These are phyloP conservation scores for Helminthosporium solani DNA, from an alignment of 2,329 filamentous ascomycete genomes.

Conservation along the genomic window DNA sequence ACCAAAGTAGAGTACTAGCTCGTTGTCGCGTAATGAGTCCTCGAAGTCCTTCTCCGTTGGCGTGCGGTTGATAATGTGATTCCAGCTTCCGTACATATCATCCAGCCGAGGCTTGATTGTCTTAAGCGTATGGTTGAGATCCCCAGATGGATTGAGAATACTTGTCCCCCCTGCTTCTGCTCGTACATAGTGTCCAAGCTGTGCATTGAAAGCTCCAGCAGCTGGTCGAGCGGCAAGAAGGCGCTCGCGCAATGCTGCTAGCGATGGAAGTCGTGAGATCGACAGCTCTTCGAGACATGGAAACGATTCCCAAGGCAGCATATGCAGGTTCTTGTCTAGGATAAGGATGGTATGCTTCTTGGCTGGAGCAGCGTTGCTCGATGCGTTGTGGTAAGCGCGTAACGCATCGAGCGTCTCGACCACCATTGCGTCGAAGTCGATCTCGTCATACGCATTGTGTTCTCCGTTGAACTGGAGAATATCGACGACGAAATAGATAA, in stretches of 20 bases:
- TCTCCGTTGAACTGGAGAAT: conserved; percentile 97
- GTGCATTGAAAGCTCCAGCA: conserved; percentile 7
- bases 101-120: conserved; percentile 70
- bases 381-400: conserved; percentile 68
- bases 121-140: conserved; percentile 76
- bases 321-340: conserved; percentile 85
- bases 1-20: conserved; percentile 89
- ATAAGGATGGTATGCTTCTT: conserved; percentile 78
- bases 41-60: conserved; percentile 81
- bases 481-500: conserved; percentile 95
- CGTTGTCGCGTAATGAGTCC: conserved; percentile 61
- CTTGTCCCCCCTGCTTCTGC: conserved; percentile 62
- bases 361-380: conserved; percentile 38
- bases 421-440: conserved; percentile 91
- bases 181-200: conserved; percentile 51
- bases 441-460: conserved; percentile 93
- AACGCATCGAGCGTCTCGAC: conserved; percentile 85
- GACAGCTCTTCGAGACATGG: conserved; percentile 78
- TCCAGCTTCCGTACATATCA: conserved; percentile 58
- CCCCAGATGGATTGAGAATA: conserved; percentile 85
- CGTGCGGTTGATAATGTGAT: conserved; percentile 63
- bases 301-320: conserved; percentile 94
- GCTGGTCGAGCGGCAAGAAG: conserved; percentile 58
- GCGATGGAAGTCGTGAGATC: conserved; percentile 83
- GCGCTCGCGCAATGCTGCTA: conserved; percentile 76